phyloP scores from a whole-genome alignment of 73 alveolate species.

The Tetrahymena elliotti region DNA sequence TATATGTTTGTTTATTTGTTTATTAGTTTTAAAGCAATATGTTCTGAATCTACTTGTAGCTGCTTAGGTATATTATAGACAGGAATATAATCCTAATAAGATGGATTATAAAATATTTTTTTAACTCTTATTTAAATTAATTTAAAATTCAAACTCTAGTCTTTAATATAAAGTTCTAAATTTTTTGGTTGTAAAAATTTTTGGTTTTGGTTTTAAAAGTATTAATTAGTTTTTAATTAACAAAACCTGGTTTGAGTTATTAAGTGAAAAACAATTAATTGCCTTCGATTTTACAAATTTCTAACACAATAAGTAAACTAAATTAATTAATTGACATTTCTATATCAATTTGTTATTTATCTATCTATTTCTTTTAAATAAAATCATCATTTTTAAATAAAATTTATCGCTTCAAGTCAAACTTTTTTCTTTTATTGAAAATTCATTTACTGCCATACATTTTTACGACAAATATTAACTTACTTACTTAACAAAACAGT shows the following conservation, averaged over 20 bases:
- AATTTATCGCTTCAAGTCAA: not conserved
- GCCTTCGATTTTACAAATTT: not conserved
- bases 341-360: too few relatives aligned
- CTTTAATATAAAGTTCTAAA: not conserved
- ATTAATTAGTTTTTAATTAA: not conserved
- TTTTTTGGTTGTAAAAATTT: not conserved
- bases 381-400: too few relatives aligned
- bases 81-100: too few relatives aligned
- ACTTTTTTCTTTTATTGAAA: too few relatives aligned
- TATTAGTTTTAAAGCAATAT: too few relatives aligned
- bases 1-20: too few relatives aligned
- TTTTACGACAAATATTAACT: too few relatives aligned
- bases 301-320: not conserved
- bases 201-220: too few relatives aligned
- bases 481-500: not conserved
- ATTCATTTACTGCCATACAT: not conserved
- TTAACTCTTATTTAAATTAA: too few relatives aligned
- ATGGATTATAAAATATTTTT: too few relatives aligned
- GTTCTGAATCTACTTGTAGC: too few relatives aligned
- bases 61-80: too few relatives aligned
- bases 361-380: not conserved
- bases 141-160: not conserved
- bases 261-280: not conserved
- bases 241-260: not conserved
- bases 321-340: not conserved